These are phyloP conservation scores for Colletotrichum sp. DNA, from an alignment of 2,329 filamentous ascomycete species.

Conservation along the genomic window DNA sequence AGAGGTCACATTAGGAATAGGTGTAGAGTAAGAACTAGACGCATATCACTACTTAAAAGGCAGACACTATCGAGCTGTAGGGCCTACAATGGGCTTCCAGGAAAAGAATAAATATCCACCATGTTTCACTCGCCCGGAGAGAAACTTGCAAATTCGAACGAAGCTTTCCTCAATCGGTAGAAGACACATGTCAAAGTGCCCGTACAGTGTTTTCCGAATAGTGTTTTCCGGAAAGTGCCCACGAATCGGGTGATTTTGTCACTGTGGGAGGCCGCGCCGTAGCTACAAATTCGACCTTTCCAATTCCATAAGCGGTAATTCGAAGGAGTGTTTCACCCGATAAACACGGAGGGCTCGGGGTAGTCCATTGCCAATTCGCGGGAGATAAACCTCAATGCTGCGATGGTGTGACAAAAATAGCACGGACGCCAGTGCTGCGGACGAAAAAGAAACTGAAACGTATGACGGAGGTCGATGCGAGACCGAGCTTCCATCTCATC, in stretches of 20 bases:
- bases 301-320: background rate
- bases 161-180: background rate
- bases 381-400: background rate
- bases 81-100: background rate
- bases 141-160: background rate
- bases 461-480: background rate
- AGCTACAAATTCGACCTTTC: background rate
- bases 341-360: background rate
- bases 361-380: background rate
- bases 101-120: background rate
- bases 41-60: background rate
- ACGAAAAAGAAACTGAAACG: background rate
- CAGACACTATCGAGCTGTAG: background rate
- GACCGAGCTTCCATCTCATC: background rate
- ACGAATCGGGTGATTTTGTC: background rate
- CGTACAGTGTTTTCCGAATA: background rate
- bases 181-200: background rate
- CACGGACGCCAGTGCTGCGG: background rate
- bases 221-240: background rate
- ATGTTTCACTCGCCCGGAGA: background rate
- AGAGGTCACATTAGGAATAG: accelerated
- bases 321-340: background rate
- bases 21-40: background rate
- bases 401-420: background rate
- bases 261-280: background rate